These are phyloP conservation scores for Colletotrichum sansevieriae DNA, from an alignment of 2,329 filamentous ascomycete genomes.

Conservation along the genomic window DNA sequence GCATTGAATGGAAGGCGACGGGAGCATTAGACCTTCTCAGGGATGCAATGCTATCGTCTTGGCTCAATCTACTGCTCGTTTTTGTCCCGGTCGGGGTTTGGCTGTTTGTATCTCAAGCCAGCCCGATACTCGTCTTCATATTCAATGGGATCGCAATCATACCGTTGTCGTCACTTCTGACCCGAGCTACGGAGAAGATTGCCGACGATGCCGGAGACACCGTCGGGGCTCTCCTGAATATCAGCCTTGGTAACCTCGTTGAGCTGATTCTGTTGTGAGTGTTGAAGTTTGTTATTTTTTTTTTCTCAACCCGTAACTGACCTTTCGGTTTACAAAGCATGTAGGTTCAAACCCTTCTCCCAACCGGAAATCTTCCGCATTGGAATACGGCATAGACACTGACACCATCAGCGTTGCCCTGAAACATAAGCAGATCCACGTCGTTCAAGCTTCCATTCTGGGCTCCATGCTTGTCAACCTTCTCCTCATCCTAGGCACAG, in stretches of 20 bases:
- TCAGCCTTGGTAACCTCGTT: constrained; percentile 73
- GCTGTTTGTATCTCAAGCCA: constrained; percentile 56
- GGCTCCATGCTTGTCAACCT: constrained; percentile 84
- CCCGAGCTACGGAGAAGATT: constrained; percentile 71
- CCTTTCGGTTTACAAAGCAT: constrained; percentile 45
- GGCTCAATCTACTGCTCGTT: constrained; percentile 75
- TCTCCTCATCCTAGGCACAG: constrained; percentile 81
- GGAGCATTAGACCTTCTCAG: not conserved
- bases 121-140: constrained; percentile 63
- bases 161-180: constrained; percentile 68
- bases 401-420: constrained; percentile 60
- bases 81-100: constrained; percentile 79
- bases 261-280: constrained; percentile 71
- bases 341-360: constrained; percentile 44
- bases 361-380: not conserved
- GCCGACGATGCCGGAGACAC: constrained; percentile 69
- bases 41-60: constrained; percentile 52
- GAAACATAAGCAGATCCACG: constrained; percentile 73
- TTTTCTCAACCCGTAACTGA: too few species aligned
- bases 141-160: constrained; percentile 73
- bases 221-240: constrained; percentile 70
- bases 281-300: constrained; percentile 20
- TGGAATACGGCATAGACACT: constrained; percentile 22
- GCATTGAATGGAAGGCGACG: not conserved
- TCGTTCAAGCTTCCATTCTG: constrained; percentile 81